These are phyloP conservation scores for Fraxinus excelsior DNA, from an alignment of 257 asterid species.

Conservation along the genomic window DNA sequence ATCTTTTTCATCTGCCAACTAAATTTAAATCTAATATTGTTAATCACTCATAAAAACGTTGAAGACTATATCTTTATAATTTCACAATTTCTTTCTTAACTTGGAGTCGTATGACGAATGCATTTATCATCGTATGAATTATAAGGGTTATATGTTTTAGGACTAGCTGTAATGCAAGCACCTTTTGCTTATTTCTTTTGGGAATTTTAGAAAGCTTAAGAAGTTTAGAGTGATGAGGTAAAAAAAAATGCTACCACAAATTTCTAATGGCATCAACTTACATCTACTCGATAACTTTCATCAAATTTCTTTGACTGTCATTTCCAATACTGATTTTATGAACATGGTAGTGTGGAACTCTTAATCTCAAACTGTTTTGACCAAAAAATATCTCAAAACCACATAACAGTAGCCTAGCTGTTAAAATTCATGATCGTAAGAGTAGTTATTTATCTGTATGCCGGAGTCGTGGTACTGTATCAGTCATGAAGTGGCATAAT, in stretches of 20 bases:
- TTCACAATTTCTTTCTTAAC: constrained; percentile 6
- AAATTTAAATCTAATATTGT: neutral
- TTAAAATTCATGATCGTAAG: neutral
- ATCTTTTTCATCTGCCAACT: constrained; percentile 4
- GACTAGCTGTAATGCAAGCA: neutral
- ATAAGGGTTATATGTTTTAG: neutral
- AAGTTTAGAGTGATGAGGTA: constrained; percentile 8
- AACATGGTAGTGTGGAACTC: neutral
- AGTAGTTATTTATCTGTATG: constrained; percentile 3
- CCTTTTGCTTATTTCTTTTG: neutral
- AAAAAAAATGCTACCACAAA: neutral
- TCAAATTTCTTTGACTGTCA: neutral
- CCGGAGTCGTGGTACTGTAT: neutral
- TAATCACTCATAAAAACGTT: neutral
- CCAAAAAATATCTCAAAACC: neutral
- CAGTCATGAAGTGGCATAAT: constrained; percentile 10
- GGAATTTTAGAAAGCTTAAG: neutral
- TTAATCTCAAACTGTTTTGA: constrained; percentile 4
- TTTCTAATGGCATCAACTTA: constrained; percentile 8
- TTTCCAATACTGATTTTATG: neutral
- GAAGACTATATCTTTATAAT: neutral
- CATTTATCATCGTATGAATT: neutral
- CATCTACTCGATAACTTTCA: constrained; percentile 1
- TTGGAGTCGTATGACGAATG: neutral
- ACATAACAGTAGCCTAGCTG: neutral